These are phyloP conservation scores for Trichoderma pleuroti DNA, from an alignment of 2,329 filamentous ascomycete genomes.

Conservation along the genomic window DNA sequence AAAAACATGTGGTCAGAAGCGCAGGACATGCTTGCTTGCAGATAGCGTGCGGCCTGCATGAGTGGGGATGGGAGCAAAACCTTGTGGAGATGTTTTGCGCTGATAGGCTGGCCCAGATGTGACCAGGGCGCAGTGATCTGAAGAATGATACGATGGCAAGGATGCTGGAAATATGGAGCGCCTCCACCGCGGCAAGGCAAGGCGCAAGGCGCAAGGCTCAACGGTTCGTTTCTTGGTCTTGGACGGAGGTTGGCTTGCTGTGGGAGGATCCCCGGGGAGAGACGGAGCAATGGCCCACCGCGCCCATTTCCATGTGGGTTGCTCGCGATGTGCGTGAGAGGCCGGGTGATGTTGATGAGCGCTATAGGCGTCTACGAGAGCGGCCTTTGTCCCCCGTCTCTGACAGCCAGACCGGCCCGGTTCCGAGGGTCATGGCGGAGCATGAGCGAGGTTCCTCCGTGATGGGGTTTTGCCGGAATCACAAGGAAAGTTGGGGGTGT, in stretches of 20 bases:
- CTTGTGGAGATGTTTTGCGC: background rate
- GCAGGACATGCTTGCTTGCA: conserved; percentile 20
- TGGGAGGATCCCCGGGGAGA: background rate
- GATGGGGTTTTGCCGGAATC: background rate
- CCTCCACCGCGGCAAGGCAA: conserved; percentile 13
- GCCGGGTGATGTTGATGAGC: background rate
- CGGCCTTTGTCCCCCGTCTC: background rate
- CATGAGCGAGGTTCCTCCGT: background rate
- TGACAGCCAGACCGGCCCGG: background rate
- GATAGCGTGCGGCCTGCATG: conserved; percentile 18
- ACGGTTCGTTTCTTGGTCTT: background rate
- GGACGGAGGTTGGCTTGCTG: background rate
- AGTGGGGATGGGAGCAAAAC: background rate
- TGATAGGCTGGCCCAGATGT: conserved; percentile 13
- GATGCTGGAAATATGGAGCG: conserved; percentile 10
- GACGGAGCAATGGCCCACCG: background rate
- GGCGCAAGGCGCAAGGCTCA: conserved; percentile 2
- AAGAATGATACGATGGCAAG: conserved; percentile 5
- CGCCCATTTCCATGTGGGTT: background rate
- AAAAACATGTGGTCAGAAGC: conserved; percentile 13
- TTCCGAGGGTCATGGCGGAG: background rate
- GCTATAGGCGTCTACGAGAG: background rate
- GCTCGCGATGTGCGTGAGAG: background rate
- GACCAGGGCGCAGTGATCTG: conserved; percentile 6
- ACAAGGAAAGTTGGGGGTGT: background rate